Base-by-base conservation (phyloP, 2,329 filamentous ascomycete species). In the Colletotrichum chrysophilum region DNA sequence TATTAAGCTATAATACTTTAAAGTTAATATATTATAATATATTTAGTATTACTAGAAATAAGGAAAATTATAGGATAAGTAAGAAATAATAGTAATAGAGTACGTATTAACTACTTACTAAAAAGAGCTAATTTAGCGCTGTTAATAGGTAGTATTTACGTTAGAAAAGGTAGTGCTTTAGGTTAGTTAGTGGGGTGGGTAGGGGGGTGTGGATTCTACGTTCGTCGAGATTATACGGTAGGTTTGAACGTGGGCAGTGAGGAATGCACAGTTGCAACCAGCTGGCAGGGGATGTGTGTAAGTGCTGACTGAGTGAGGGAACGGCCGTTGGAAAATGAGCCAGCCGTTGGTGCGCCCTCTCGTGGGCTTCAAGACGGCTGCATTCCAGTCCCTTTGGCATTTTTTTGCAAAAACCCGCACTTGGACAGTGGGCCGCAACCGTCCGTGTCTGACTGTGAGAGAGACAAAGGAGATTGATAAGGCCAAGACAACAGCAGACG, bases 391-490 rank as follows among this genome's bases (percentile, higher is more conserved):
- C 52, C 56, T 30, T 61, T 48, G 32, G 64, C 34, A 14, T 61
- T 43, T 43, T 61, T 62, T 58, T 48, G 56, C 43, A 38, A 48
- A 24, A n/a, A 48, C 43, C 43, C 43, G 36, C 56, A 52, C 26
- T 21, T 68, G 56, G 36, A 36, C 21, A 43, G 52, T 55, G 18
- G 28, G n/a, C 74, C 58, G 70, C 58, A 64, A 68, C 48, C 74
- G 64, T 68, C 58, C 48, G 10, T 73, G 69, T 67, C 73, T 72
- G 56, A 72, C 52, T 18, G 62, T 10, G 55, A 58, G 28, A 75
- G 65, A 74, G 48, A 73, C 70, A 74, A 74, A 73, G 70, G 65
- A 60, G 70, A 66, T 69, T 75, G 64, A 75, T 58, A 60, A 36
- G 43, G 62, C 48, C 66, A 73, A 73, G 64, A 69, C 73, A 74